phyloP scores from a whole-genome alignment of 805 yeast genomes.

The Candida morakotiae region DNA sequence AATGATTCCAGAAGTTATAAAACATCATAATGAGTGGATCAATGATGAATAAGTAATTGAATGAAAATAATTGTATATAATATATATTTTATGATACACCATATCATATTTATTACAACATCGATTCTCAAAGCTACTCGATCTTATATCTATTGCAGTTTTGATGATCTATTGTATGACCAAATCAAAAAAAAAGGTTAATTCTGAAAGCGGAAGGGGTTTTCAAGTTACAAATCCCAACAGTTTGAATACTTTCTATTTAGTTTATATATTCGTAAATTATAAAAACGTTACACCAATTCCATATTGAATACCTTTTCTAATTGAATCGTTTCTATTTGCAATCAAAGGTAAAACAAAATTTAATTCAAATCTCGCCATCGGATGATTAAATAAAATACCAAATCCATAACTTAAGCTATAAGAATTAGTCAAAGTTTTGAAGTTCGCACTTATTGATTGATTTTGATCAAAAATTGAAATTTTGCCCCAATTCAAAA shows the following conservation, averaged over 20 bases:
- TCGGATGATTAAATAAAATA: constrained; percentile 50
- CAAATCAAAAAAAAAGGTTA: too few relatives aligned
- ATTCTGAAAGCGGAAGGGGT: too few relatives aligned
- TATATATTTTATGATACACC: too few relatives aligned
- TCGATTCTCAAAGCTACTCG: too few relatives aligned
- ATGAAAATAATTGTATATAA: too few relatives aligned
- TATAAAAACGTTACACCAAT: constrained; percentile 52
- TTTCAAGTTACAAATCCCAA: too few relatives aligned
- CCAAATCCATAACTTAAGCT: constrained; percentile 47
- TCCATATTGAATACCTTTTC: constrained; percentile 58
- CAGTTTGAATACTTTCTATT: too few relatives aligned
- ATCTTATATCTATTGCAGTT: too few relatives aligned
- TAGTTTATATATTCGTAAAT: background rate
- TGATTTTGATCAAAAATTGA: constrained; percentile 17
- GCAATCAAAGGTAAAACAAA: constrained; percentile 47
- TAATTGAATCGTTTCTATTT: constrained; percentile 40
- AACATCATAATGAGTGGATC: constrained; percentile 64
- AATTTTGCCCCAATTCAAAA: constrained; percentile 47
- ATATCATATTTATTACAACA: too few relatives aligned
- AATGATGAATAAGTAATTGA: too few relatives aligned
- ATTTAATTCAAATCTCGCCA: constrained; percentile 56
- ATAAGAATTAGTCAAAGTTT: constrained; percentile 13
- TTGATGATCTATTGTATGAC: too few relatives aligned
- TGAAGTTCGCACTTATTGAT: constrained; percentile 4
- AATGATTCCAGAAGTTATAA: constrained; percentile 74